These are phyloP conservation scores for Colletotrichum costaricense DNA, from an alignment of 2,329 filamentous ascomycete genomes.

Conservation along the genomic window DNA sequence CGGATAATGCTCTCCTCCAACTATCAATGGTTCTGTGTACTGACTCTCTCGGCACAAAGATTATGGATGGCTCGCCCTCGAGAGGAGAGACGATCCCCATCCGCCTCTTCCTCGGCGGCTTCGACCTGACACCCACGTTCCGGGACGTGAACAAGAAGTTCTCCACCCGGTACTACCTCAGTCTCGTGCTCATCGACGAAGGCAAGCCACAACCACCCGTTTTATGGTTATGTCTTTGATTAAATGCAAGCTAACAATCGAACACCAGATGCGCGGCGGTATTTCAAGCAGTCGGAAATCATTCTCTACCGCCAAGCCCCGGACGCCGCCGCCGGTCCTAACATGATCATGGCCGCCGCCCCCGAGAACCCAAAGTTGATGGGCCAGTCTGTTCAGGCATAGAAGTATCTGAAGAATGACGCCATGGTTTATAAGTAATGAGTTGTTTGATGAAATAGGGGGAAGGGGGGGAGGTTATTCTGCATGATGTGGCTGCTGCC, in stretches of 20 bases:
- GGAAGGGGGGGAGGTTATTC: too few relatives aligned
- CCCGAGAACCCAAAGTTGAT: slow-evolving; percentile 59
- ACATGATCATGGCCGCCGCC: slow-evolving; percentile 50
- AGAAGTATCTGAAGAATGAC: slow-evolving; percentile 2
- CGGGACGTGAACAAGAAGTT: slow-evolving; percentile 99
- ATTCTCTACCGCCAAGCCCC: slow-evolving; percentile 89
- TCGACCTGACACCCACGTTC: slow-evolving; percentile 97
- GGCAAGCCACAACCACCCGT: slow-evolving; percentile 59
- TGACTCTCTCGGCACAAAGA: slow-evolving; percentile 59
- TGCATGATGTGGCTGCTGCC: slow-evolving; percentile 5
- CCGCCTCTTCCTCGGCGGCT: slow-evolving; percentile 94
- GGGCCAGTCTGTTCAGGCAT: slow-evolving; percentile 43
- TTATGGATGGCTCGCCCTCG: slow-evolving; percentile 99
- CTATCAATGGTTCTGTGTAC: not conserved
- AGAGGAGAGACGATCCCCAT: slow-evolving; percentile 96
- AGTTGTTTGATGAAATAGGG: not conserved
- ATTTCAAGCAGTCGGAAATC: slow-evolving; percentile 99
- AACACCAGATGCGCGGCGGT: slow-evolving; percentile 84
- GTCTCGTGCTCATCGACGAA: slow-evolving; percentile 94
- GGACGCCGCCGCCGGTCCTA: slow-evolving; percentile 60
- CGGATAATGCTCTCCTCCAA: too few relatives aligned
- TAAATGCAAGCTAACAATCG: not conserved
- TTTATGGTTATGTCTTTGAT: slow-evolving; percentile 20
- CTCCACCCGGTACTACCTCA: slow-evolving; percentile 97
- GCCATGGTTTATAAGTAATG: slow-evolving; percentile 14